A percentile compares a stretch with the other conserved stretches of the same genome.
phyloP scores from a whole-genome alignment of 2,329 filamentous ascomycete genomes.

The Fusarium gaditjirri region DNA sequence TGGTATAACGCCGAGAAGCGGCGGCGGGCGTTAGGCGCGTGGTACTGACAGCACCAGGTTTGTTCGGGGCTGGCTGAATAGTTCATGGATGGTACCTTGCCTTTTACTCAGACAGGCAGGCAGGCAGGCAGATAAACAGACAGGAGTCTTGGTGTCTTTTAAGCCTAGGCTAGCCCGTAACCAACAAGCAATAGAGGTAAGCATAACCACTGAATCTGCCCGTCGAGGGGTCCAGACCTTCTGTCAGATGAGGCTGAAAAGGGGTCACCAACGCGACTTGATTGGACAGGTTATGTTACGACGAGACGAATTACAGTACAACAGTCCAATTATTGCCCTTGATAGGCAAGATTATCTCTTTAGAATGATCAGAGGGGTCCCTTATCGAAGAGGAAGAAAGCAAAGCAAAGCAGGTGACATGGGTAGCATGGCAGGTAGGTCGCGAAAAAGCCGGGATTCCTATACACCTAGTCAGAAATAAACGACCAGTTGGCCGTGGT shows the following conservation, averaged over 20 bases:
- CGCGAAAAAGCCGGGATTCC: too few relatives aligned
- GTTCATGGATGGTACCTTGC: background rate
- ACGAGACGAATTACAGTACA: conserved; percentile 9
- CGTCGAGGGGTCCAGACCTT: conserved; percentile 26
- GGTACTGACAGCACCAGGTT: background rate
- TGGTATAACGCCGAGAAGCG: conserved; percentile 5
- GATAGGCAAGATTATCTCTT: background rate
- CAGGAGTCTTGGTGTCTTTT: conserved; percentile 15
- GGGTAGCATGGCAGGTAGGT: background rate
- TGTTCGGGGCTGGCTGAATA: conserved; percentile 5
- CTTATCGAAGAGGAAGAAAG: background rate
- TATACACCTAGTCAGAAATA: too few relatives aligned
- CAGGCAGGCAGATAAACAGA: conserved; percentile 4
- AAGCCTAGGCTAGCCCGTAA: conserved; percentile 20
- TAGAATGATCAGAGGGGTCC: background rate
- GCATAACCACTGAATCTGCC: conserved; percentile 18
- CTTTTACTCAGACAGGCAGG: conserved; percentile 9
- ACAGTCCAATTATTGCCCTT: conserved; percentile 8
- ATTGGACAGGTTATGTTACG: conserved; percentile 16
- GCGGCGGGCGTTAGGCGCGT: conserved; percentile 12
- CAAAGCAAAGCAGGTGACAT: conserved; percentile 1
- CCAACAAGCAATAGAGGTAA: conserved; percentile 18
- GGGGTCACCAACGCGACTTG: conserved; percentile 22
- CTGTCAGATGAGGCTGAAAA: conserved; percentile 40
- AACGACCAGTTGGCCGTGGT: too few relatives aligned